These are phyloP conservation scores for Boletus subluridellus DNA, from an alignment of 1,284 basidiomycete species.

Conservation along the genomic window DNA sequence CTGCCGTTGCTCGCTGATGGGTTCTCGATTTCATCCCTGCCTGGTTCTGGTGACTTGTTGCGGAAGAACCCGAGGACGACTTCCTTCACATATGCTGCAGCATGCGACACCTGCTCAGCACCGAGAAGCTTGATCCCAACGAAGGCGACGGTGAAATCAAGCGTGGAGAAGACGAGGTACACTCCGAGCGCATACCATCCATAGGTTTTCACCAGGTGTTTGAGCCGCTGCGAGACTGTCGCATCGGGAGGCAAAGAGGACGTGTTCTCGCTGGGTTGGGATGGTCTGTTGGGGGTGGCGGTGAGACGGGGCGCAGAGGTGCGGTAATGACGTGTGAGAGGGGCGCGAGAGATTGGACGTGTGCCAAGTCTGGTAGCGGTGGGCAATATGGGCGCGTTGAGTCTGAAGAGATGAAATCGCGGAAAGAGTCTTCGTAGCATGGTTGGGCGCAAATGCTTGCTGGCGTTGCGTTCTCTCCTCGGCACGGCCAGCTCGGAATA, in stretches of 20 bases:
- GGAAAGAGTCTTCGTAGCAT: slow-evolving; percentile 31
- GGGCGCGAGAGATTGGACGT: slow-evolving; percentile 18
- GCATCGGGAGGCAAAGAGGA: slow-evolving; percentile 42
- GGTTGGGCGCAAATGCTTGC: background rate
- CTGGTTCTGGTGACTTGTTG: slow-evolving; percentile 59
- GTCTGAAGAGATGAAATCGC: slow-evolving; percentile 30
- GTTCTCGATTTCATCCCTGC: slow-evolving; percentile 51
- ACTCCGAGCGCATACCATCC: slow-evolving; percentile 91
- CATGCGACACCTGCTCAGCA: slow-evolving; percentile 80
- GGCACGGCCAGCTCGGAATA: slow-evolving; percentile 9
- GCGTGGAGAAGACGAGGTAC: slow-evolving; percentile 65
- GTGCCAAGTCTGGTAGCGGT: slow-evolving; percentile 29
- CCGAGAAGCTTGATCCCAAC: slow-evolving; percentile 83
- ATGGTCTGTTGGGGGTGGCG: background rate
- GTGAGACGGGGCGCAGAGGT: slow-evolving; percentile 47
- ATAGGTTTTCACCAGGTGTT: slow-evolving; percentile 85
- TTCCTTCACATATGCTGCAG: slow-evolving; percentile 60
- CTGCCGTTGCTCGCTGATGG: slow-evolving; percentile 36
- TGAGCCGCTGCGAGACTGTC: slow-evolving; percentile 70
- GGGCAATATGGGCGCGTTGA: slow-evolving; percentile 46
- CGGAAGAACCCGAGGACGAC: slow-evolving; percentile 41
- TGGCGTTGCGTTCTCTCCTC: background rate
- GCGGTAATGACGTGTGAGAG: slow-evolving; percentile 46
- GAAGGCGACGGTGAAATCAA: slow-evolving; percentile 85
- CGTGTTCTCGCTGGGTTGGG: background rate